Percentiles rank a stretch among this genome's conserved stretches.
phyloP scores from a whole-genome alignment of 164 flowering plant species.

The Tetrastigma voinierianum region DNA sequence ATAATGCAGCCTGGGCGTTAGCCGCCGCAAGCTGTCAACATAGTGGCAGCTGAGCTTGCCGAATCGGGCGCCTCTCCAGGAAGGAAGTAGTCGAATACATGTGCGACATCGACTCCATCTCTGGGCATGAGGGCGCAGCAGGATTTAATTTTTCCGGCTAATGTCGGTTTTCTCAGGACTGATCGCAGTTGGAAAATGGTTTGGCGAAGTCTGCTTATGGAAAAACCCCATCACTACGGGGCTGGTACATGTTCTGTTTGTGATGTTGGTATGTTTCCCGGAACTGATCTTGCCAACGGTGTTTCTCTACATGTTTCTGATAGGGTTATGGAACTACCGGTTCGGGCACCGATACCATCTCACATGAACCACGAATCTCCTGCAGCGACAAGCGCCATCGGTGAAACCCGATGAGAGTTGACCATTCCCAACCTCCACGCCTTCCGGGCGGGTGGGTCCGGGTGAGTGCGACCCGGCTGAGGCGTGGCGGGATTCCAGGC shows the following conservation, averaged over 20 bases:
- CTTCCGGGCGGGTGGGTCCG: conserved; percentile 42
- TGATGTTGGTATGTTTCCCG: conserved; percentile 51
- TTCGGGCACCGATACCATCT: conserved; percentile 48
- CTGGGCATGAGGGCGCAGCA: conserved; percentile 75
- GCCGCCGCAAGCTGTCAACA: conserved; percentile 53
- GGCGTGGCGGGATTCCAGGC: conserved; percentile 59
- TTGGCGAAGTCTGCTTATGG: conserved; percentile 61
- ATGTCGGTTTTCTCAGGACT: conserved; percentile 44
- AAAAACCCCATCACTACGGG: conserved; percentile 46
- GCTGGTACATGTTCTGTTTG: conserved; percentile 48
- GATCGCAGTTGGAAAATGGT: conserved; percentile 45
- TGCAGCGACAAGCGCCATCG: conserved; percentile 44
- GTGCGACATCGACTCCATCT: conserved; percentile 58
- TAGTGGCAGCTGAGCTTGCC: conserved; percentile 57
- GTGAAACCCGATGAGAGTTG: conserved; percentile 74
- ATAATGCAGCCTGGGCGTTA: conserved; percentile 45
- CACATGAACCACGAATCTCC: conserved; percentile 61
- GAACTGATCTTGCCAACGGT: conserved; percentile 58
- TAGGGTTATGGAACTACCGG: conserved; percentile 55
- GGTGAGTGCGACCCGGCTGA: conserved; percentile 50
- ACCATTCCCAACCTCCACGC: conserved; percentile 51
- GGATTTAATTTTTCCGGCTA: conserved; percentile 55
- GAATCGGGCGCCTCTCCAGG: conserved; percentile 66
- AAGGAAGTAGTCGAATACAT: conserved; percentile 63
- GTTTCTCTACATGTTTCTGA: conserved; percentile 57